Evolutionary conservation across 352 stramenopile species (phyloP).

Genomic region (Globisporangium acanthophoron): DNA sequence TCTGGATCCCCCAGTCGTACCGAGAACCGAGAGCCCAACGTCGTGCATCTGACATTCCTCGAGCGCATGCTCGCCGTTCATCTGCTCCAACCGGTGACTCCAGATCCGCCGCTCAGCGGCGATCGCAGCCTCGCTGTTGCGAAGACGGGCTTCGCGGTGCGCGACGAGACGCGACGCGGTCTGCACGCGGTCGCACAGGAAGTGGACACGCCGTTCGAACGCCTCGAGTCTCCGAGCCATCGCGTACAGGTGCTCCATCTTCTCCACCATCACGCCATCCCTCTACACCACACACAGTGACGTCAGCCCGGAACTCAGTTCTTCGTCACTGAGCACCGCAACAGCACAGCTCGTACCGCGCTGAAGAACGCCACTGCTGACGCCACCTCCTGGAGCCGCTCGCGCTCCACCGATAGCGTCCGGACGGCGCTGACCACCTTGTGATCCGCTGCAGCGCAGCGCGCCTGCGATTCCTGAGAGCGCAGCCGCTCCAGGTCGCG

Average conservation of each 20-base stretch:
- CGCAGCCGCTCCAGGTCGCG: conserved; percentile 45
- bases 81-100: conserved; percentile 21
- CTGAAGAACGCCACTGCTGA: conserved; percentile 39
- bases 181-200: conserved; percentile 33
- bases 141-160: conserved; percentile 46
- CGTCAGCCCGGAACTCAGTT: not conserved
- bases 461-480: conserved; percentile 19
- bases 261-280: conserved; percentile 35
- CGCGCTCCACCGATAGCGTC: conserved; percentile 40
- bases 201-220: conserved; percentile 31
- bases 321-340: not conserved
- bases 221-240: conserved; percentile 27
- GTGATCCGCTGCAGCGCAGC: conserved; percentile 20
- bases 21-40: not conserved
- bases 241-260: conserved; percentile 36
- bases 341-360: conserved; percentile 18
- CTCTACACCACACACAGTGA: conserved; percentile 5
- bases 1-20: not conserved
- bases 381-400: conserved; percentile 36
- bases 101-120: conserved; percentile 35
- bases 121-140: conserved; percentile 65
- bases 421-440: conserved; percentile 48
- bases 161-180: conserved; percentile 34
- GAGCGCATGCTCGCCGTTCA: conserved; percentile 9
- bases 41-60: conserved; percentile 1